Percentiles rank a stretch among this genome's conserved stretches.
phyloP scores from a whole-genome alignment of 768 basidiomycete genomes.

The Lepiota brunneoincarnata region DNA sequence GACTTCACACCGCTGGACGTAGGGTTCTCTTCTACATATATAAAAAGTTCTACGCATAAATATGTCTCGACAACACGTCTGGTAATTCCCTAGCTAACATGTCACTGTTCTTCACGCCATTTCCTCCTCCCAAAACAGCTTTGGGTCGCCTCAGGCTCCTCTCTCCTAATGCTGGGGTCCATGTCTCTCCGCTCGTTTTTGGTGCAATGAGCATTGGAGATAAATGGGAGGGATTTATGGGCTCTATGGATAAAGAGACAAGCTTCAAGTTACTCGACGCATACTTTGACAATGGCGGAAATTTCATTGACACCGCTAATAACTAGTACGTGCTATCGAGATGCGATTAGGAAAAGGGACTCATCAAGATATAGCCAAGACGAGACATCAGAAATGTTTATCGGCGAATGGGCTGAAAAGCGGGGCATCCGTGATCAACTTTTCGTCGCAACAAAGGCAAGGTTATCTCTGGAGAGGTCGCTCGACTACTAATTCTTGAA shows the following conservation, averaged over 20 bases:
- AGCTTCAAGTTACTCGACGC: constrained; percentile 43
- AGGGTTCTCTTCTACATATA: no score
- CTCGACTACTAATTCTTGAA: neutral
- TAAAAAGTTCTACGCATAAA: no score
- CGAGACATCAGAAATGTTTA: constrained; percentile 46
- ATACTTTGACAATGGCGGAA: constrained; percentile 39
- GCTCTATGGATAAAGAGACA: constrained; percentile 36
- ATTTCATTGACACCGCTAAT: constrained; percentile 46
- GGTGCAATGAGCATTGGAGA: constrained; percentile 40
- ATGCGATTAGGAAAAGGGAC: neutral
- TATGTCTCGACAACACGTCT: no score
- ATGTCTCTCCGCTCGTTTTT: constrained; percentile 37
- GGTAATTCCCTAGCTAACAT: no score
- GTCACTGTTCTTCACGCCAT: no score
- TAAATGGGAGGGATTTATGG: constrained; percentile 26
- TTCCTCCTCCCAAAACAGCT: constrained; percentile 7
- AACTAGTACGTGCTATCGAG: constrained; percentile 27
- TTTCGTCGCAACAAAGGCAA: constrained; percentile 42
- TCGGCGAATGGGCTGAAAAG: constrained; percentile 48
- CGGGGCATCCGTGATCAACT: constrained; percentile 44
- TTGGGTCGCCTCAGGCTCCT: constrained; percentile 30
- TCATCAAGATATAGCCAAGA: constrained; percentile 34
- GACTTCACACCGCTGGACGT: no score
- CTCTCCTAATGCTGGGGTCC: constrained; percentile 31
- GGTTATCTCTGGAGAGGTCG: neutral